Evolutionary conservation across 73 alveolate genomes (phyloP).

Genomic region (Symbiodinium natans): DNA sequence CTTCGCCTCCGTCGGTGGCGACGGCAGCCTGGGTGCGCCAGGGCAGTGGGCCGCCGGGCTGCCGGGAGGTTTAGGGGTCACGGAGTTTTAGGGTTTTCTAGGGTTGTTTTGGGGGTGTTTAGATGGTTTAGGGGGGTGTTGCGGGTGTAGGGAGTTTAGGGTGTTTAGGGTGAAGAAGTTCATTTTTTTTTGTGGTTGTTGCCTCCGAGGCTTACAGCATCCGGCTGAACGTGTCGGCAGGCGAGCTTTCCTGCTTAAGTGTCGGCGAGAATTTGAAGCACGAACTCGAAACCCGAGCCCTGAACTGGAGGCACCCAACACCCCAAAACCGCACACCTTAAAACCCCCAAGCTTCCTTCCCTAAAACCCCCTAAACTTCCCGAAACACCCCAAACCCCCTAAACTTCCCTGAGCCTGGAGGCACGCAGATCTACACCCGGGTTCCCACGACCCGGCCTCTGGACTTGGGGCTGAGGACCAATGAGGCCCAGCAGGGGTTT

Average conservation of each 20-base stretch:
- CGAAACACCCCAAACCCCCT: too few species aligned
- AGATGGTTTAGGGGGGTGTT: too few species aligned
- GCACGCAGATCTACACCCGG: constrained; percentile 49
- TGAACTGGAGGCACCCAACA: too few species aligned
- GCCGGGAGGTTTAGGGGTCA: not conserved
- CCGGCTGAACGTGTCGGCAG: constrained; percentile 63
- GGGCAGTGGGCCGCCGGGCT: constrained; percentile 36
- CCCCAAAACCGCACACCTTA: too few species aligned
- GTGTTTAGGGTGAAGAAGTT: too few species aligned
- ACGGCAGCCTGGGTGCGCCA: constrained; percentile 33
- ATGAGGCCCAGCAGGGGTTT: constrained; percentile 9
- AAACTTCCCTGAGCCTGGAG: not conserved
- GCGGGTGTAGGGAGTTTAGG: too few species aligned
- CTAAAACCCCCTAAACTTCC: too few species aligned
- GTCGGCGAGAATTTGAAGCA: too few species aligned
- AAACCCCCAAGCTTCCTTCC: too few species aligned
- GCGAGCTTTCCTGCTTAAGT: not conserved
- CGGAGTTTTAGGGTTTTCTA: not conserved
- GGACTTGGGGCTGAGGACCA: constrained; percentile 56
- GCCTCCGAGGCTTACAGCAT: constrained; percentile 62
- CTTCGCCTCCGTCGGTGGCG: constrained; percentile 20
- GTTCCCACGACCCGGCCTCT: constrained; percentile 83
- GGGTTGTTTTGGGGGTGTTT: not conserved
- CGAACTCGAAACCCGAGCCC: too few species aligned
- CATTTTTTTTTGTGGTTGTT: too few species aligned